Evolutionary conservation across 331 rosid genomes (phyloP).

Genomic region (Quercus lobata): DNA sequence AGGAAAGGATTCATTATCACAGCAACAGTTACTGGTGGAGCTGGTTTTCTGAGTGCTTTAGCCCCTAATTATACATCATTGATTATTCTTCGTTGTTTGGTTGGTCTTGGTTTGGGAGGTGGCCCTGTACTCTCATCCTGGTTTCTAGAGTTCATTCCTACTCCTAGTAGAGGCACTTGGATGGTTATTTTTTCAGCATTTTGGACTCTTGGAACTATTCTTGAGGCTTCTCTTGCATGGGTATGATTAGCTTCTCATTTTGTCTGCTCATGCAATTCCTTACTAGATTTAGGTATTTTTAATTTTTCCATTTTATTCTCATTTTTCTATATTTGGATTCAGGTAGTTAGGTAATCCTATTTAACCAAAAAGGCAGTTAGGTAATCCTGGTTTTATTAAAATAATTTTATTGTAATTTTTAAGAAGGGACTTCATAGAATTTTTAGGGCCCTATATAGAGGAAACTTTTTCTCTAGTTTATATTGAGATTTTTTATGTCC

Average conservation of each 20-base stretch:
- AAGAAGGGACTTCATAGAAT: background rate
- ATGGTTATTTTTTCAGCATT: constrained; percentile 94
- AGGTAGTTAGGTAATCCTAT: background rate
- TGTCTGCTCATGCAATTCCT: background rate
- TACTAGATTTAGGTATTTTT: background rate
- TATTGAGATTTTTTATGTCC: background rate
- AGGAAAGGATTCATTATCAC: constrained; percentile 94
- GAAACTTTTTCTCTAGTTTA: too few relatives aligned
- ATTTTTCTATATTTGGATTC: background rate
- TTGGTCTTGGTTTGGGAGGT: constrained; percentile 97
- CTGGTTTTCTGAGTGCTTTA: constrained; percentile 86
- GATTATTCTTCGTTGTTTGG: constrained; percentile 68
- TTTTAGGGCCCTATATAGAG: background rate
- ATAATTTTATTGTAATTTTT: background rate
- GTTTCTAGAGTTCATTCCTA: constrained; percentile 94
- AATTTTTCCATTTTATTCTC: background rate
- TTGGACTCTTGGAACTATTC: constrained; percentile 91
- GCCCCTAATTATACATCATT: constrained; percentile 61
- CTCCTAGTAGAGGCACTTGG: constrained; percentile 94
- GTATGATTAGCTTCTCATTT: constrained; percentile 35
- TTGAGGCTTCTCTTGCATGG: constrained; percentile 97
- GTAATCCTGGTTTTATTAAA: background rate
- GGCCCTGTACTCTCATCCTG: constrained; percentile 90
- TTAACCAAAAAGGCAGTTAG: background rate
- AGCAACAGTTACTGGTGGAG: constrained; percentile 61